A percentile compares a stretch with the other conserved stretches of the same genome.
Evolutionary conservation across 306 rosid species (phyloP).

Genomic region (Vigna mungo): DNA sequence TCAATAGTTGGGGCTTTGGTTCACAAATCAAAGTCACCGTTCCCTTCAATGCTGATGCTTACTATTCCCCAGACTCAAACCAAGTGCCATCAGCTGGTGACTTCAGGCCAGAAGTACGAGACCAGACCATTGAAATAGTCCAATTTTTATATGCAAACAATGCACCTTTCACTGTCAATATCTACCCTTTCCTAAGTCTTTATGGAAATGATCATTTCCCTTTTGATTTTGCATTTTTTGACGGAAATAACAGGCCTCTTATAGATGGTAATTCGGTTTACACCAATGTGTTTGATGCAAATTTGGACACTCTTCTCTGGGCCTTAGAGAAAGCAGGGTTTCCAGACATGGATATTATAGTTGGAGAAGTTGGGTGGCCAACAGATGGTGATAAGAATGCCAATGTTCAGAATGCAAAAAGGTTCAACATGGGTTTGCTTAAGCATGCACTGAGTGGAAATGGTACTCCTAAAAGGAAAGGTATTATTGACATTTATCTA

Average conservation of each 20-base stretch:
- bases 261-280: constrained; percentile 67
- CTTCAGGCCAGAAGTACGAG: constrained; percentile 76
- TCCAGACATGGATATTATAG: constrained; percentile 65
- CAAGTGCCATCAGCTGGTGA: constrained; percentile 92
- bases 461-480: constrained; percentile 77
- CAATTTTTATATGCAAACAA: constrained; percentile 61
- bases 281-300: constrained; percentile 90
- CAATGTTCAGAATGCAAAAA: constrained; percentile 62
- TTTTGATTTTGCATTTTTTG: constrained; percentile 85
- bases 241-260: constrained; percentile 65
- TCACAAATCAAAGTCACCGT: constrained; percentile 79
- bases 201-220: constrained; percentile 80
- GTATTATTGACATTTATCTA: constrained; percentile 61
- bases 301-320: constrained; percentile 73
- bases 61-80: constrained; percentile 80
- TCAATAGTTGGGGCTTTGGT: constrained; percentile 68
- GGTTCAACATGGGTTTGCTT: constrained; percentile 78
- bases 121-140: constrained; percentile 64
- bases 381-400: constrained; percentile 82
- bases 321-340: constrained; percentile 74
- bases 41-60: constrained; percentile 95
- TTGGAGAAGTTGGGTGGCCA: constrained; percentile 97
- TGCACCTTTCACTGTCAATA: constrained; percentile 87
- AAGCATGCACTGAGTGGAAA: constrained; percentile 65
- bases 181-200: constrained; percentile 87